Evolutionary conservation across 345 rosid species (phyloP), one percentile per base, ranked within the genome.

Genomic region (Eutrema yunnanense): DNA sequence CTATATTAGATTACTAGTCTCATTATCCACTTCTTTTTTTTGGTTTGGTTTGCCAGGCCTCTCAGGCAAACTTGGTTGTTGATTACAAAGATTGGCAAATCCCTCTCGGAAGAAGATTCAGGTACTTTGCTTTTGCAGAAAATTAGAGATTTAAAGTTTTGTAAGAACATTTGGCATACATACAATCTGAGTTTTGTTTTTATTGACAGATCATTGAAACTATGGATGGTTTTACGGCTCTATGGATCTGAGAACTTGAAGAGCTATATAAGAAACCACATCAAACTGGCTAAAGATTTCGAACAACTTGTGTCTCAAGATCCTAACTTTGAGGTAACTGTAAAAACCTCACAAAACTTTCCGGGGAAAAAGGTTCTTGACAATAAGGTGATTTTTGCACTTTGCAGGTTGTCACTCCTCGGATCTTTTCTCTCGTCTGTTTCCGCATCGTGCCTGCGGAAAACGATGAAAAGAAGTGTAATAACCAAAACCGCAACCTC

Each of bases 41-140:
- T 12, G n/a, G n/a, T 44, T 76, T 52, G 26, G 26, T 53, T 68
- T 56, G 72, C 40, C 79, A 93, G 97, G 94, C 89, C 48, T 93
- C 97, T 67, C 84, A 87, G 78, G 82, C 86, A 79, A 87, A 89
- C 80, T 40, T 81, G 90, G 96, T 90, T 66, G 88, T 93, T 69
- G 98, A 93, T 71, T 93, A 90, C 83, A 93, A 90, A 83, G 98
- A 93, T 68, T 90, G 94, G 97, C 97, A 93, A 78, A 82, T 93
- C 81, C 96, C 98, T 79, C 98, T 93, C 43, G 97, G 97, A 34
- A 89, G 97, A 47, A 85, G 98, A 38, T 93, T 93, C 78, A 89
- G 98, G 98, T 93, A 65, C 14, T 76, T 63, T 48, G 44, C 38
- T 70, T 54, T 62, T 0, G 1, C 32, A 36, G 13, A 32, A 58